Percentiles rank a stretch among this genome's conserved stretches.
Conservation (phyloP, 306 rosid genomes). For the Dalbergia oliveri region DNA sequence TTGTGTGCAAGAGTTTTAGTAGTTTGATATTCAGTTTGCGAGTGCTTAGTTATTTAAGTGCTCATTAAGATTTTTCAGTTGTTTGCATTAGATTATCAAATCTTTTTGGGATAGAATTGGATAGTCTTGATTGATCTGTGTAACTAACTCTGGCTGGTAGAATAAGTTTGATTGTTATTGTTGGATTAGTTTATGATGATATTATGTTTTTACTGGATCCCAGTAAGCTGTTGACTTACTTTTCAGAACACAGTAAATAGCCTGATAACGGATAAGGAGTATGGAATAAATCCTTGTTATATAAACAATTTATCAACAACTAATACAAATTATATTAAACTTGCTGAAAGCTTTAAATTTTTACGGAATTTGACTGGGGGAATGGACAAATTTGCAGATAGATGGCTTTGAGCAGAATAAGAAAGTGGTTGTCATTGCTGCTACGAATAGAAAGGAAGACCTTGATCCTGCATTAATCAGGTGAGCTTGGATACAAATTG, state of each 20-base stretch:
- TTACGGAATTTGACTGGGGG: slow-evolving; percentile 20
- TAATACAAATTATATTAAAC: background rate
- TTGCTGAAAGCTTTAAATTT: background rate
- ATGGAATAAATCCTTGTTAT: background rate
- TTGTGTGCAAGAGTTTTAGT: slow-evolving; percentile 12
- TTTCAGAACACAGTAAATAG: slow-evolving; percentile 10
- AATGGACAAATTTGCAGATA: slow-evolving; percentile 63
- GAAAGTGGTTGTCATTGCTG: slow-evolving; percentile 91
- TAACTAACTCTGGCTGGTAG: background rate
- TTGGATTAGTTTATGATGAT: slow-evolving; percentile 1
- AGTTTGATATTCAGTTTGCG: slow-evolving; percentile 19
- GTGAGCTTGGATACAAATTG: slow-evolving; percentile 47
- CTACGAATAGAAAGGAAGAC: slow-evolving; percentile 96
- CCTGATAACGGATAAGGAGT: background rate
- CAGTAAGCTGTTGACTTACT: background rate
- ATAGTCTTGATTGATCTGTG: background rate
- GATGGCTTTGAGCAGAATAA: slow-evolving; percentile 97
- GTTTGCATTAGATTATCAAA: slow-evolving; percentile 18
- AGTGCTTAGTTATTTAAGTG: slow-evolving; percentile 14
- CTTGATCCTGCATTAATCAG: slow-evolving; percentile 92
- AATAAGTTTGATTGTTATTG: background rate
- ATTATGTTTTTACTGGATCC: slow-evolving; percentile 16
- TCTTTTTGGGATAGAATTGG: slow-evolving; percentile 24
- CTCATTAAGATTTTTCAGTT: background rate
- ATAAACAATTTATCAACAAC: slow-evolving; percentile 2